These are phyloP conservation scores for Allodekkera sacchari DNA, from an alignment of 805 yeast genomes.

Conservation along the genomic window DNA sequence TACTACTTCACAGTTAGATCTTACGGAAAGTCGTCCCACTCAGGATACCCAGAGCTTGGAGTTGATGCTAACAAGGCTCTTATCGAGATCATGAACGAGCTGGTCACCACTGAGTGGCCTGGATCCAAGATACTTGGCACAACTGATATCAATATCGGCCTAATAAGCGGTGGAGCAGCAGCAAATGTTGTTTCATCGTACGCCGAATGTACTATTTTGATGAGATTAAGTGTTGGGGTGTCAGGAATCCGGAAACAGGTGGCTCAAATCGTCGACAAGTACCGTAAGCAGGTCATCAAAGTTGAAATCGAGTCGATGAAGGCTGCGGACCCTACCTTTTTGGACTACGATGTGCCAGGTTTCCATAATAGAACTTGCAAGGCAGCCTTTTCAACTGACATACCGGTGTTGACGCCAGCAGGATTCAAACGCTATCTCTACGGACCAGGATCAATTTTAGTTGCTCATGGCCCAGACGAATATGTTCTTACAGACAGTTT, in stretches of 20 bases:
- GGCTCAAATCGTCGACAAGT: conserved; percentile 21
- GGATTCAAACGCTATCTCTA: conserved; percentile 43
- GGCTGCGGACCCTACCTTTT: conserved; percentile 32
- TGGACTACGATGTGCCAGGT: conserved; percentile 57
- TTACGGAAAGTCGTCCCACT: conserved; percentile 55
- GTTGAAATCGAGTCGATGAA: conserved; percentile 9
- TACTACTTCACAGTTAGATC: conserved; percentile 33
- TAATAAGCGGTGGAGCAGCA: conserved; percentile 54
- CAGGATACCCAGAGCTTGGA: conserved; percentile 66
- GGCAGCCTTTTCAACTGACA: conserved; percentile 32
- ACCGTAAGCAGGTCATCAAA: conserved; percentile 13
- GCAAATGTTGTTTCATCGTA: conserved; percentile 55
- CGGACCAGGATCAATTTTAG: conserved; percentile 59
- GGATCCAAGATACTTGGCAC: conserved; percentile 45
- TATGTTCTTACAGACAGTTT: conserved; percentile 40
- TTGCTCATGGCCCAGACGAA: conserved; percentile 55
- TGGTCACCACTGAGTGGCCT: conserved; percentile 41
- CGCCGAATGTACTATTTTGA: conserved; percentile 39
- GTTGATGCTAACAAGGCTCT: conserved; percentile 51
- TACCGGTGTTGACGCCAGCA: conserved; percentile 31
- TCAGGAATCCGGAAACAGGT: conserved; percentile 30
- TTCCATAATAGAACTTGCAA: conserved; percentile 34
- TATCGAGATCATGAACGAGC: conserved; percentile 39
- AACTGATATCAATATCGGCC: conserved; percentile 55
- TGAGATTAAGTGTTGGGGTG: conserved; percentile 46